Conservation (phyloP, 1,139 yeast genomes). For the Yamadazyma dendronema region DNA sequence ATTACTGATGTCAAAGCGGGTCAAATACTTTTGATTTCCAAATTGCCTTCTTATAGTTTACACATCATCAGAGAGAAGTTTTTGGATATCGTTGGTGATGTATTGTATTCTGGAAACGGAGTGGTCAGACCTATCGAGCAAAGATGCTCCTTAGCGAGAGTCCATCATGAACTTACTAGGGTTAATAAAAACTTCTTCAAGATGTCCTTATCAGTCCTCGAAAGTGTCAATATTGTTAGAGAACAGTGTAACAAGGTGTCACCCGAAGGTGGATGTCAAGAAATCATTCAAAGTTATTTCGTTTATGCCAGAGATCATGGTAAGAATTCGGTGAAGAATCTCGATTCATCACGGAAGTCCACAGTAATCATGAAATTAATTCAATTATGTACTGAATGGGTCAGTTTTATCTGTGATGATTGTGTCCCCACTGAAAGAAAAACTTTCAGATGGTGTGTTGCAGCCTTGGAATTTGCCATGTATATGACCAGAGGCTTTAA, state of each 20-base stretch:
- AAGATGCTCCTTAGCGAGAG: constrained; percentile 69
- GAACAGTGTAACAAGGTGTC: constrained; percentile 35
- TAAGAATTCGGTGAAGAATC: constrained; percentile 62
- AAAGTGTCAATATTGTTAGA: constrained; percentile 58
- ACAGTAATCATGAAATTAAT: constrained; percentile 72
- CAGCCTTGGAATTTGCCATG: constrained; percentile 95
- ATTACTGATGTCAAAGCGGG: constrained; percentile 61
- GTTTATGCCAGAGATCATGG: constrained; percentile 84
- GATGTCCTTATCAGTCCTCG: constrained; percentile 66
- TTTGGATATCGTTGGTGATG: constrained; percentile 53
- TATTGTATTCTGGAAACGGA: constrained; percentile 42
- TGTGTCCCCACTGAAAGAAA: constrained; percentile 89
- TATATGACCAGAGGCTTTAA: constrained; percentile 90
- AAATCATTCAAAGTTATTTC: constrained; percentile 72
- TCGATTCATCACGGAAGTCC: constrained; percentile 67
- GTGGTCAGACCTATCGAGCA: constrained; percentile 48
- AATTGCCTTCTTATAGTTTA: constrained; percentile 37
- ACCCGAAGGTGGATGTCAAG: constrained; percentile 64
- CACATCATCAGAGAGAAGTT: constrained; percentile 42
- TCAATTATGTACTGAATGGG: constrained; percentile 84
- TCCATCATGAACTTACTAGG: constrained; percentile 70
- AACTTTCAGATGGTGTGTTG: constrained; percentile 94
- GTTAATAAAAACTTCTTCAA: constrained; percentile 68
- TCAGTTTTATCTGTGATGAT: constrained; percentile 88
- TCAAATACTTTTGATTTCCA: constrained; percentile 64